Evolutionary conservation across 768 basidiomycete genomes (phyloP), one percentile per base, ranked within the genome.

Genomic region (Crassisporium funariophilum): DNA sequence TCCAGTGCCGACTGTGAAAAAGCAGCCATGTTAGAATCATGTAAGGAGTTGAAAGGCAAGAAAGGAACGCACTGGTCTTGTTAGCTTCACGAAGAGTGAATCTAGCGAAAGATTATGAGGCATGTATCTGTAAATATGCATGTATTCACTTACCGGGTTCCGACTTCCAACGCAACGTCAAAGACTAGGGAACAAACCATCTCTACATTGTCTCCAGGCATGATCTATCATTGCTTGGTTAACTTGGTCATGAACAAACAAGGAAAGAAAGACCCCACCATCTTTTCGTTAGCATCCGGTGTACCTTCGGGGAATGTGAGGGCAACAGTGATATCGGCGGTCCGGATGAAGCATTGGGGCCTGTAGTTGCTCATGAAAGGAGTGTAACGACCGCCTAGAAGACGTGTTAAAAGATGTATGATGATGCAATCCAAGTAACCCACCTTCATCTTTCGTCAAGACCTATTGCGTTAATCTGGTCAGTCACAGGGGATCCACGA

Each of bases 151-250:
- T 45, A 76, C 83, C 94, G 83, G 49, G 86, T 84, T 42, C 95
- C 93, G 53, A 83, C 78, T 69, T 98, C 95, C 34, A 89, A 79
- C 17, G 93, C 93, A 52, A 97, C 85, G 61, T 95, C 91, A 58
- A 85, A 83, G 19, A 86, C 78, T 27, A 98, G 79, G 20, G 80
- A 74, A 63, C 90, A 91, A 44, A 91, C 76, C 76, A 98, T 85
- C 70, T 97, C 94, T 44, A 98, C 86, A 60, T 95, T 95, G 73
- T 98, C 95, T 51, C 95, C 95, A 39, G 95, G 95, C 91, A 97
- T 95, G 56, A 98, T 84, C 84, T 89, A 57, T 35, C 50, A 40
- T 11, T 3, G 11, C 2, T 41, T 6, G 31, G 29, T 43, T 37
- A 52, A 31, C 7, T 8, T 13, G 3, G 23, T 24, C 21, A 19